A percentile compares a stretch with the other conserved stretches of the same genome.
Evolutionary conservation across 192 early-diverging fungal genomes (phyloP).

Genomic region (Piromyces finnis): DNA sequence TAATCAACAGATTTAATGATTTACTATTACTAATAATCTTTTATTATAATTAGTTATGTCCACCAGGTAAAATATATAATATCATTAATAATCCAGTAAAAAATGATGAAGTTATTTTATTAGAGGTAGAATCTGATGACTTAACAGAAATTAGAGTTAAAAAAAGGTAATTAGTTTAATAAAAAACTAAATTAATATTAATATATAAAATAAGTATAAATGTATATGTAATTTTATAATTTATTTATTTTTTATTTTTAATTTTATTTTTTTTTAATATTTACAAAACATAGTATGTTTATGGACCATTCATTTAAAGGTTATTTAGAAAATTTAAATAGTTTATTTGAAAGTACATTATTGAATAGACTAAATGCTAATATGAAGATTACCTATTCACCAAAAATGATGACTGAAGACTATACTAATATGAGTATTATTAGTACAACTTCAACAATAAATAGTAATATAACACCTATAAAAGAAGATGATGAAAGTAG

Average conservation of each 20-base stretch:
- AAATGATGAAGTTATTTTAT: not conserved
- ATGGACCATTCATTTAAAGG: not conserved
- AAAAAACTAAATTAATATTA: no score
- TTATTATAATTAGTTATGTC: not conserved
- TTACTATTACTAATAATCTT: no score
- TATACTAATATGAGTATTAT: not conserved
- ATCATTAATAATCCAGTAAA: not conserved
- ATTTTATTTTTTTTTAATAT: no score
- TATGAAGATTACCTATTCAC: not conserved
- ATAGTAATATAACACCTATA: not conserved
- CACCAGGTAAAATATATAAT: not conserved
- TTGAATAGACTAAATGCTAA: not conserved
- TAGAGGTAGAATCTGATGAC: not conserved
- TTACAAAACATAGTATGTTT: not conserved
- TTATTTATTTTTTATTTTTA: no score
- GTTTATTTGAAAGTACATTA: not conserved
- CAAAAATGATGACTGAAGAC: not conserved
- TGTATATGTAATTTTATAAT: no score
- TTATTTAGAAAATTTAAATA: not conserved
- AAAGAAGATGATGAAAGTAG: not conserved
- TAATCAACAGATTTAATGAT: no score
- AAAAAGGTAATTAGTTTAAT: no score
- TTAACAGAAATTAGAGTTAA: not conserved
- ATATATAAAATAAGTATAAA: no score
- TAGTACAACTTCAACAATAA: not conserved